Conservation (phyloP, 331 rosid species). For the Acacia concinna region DNA sequence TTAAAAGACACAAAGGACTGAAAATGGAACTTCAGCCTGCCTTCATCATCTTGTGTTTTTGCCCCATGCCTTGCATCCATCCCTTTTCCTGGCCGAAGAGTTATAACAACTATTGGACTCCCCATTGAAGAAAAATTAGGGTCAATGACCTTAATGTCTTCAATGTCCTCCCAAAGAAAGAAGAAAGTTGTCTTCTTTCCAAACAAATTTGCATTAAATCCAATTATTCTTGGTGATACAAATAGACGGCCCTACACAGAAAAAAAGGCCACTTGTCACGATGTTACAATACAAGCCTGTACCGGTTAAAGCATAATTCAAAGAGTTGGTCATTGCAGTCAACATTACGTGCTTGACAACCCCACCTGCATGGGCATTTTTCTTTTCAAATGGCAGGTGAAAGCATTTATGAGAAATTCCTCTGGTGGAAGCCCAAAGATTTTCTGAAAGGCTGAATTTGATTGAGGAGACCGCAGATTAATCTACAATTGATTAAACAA, state of each 20-base stretch:
- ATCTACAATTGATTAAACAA: constrained; percentile 49
- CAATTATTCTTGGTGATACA: constrained; percentile 90
- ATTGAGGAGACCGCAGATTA: constrained; percentile 89
- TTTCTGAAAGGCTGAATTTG: constrained; percentile 93
- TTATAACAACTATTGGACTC: constrained; percentile 84
- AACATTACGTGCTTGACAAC: constrained; percentile 25
- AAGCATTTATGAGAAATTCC: constrained; percentile 97
- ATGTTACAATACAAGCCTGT: constrained; percentile 28
- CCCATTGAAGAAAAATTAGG: constrained; percentile 96
- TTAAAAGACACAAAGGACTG: constrained; percentile 94
- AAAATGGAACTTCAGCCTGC: constrained; percentile 94
- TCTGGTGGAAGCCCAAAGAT: constrained; percentile 91
- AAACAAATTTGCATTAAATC: constrained; percentile 89
- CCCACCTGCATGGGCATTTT: constrained; percentile 94
- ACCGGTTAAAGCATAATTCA: constrained; percentile 11
- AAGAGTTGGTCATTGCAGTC: constrained; percentile 17
- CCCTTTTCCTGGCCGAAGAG: constrained; percentile 89
- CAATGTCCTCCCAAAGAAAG: constrained; percentile 98
- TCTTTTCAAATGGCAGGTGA: constrained; percentile 95
- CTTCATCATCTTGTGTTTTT: constrained; percentile 82
- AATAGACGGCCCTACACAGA: constrained; percentile 86
- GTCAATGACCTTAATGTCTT: constrained; percentile 75
- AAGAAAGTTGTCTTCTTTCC: constrained; percentile 87
- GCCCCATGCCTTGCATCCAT: constrained; percentile 95
- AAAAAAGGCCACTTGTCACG: constrained; percentile 31